phyloP scores from a whole-genome alignment of 768 basidiomycete genomes.

The Agaricus sinodeliciosus region DNA sequence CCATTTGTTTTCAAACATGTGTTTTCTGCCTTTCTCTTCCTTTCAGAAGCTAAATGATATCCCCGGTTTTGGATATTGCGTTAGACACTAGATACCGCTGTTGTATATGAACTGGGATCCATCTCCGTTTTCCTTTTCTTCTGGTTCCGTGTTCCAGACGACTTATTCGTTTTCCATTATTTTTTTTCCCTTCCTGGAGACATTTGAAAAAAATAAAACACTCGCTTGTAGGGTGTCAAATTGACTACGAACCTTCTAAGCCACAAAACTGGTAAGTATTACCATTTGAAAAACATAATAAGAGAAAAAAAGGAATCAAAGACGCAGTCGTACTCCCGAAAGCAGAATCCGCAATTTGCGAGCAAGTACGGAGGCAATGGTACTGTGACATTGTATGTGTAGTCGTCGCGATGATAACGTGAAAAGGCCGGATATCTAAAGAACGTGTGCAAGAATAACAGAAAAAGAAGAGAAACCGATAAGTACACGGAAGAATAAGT shows the following conservation, averaged over 20 bases:
- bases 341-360: not conserved
- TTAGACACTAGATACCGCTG: not conserved
- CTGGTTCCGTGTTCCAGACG: not conserved
- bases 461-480: not conserved
- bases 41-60: not conserved
- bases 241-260: not conserved
- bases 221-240: not conserved
- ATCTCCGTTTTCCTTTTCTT: not conserved
- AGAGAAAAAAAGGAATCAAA: not conserved
- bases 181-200: not conserved
- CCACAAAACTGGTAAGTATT: not conserved
- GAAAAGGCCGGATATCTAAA: not conserved
- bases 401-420: not conserved
- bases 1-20: not conserved
- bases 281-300: not conserved
- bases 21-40: not conserved
- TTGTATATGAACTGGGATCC: not conserved
- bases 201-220: not conserved
- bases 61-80: conserved; percentile 1
- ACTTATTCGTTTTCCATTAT: not conserved
- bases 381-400: not conserved
- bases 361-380: not conserved
- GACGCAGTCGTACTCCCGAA: not conserved
- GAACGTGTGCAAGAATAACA: not conserved
- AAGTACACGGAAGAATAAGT: not conserved